Percentiles rank a stretch among this genome's conserved stretches.
Conservation (phyloP, 2,329 filamentous ascomycete species). For the Basipetospora chlamydospora region DNA sequence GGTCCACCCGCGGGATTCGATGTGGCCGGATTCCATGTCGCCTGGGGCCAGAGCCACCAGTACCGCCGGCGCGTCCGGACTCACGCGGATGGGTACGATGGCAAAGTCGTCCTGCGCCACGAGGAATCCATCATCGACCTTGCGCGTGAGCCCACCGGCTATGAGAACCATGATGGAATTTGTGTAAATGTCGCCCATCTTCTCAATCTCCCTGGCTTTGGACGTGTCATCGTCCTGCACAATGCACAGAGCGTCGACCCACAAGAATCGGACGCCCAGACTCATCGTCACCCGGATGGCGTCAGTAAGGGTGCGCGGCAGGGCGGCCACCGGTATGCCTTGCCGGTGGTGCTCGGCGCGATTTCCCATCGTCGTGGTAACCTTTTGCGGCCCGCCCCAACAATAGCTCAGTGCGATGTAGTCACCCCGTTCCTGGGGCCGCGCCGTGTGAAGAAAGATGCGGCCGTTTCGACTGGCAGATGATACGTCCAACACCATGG, state of each 20-base stretch:
- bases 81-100: not conserved
- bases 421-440: not conserved
- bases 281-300: not conserved
- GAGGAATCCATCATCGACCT: slow-evolving; percentile 1
- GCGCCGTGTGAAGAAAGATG: too few relatives aligned
- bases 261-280: slow-evolving; percentile 9
- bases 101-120: not conserved
- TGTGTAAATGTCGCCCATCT: slow-evolving; percentile 8
- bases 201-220: slow-evolving; percentile 7
- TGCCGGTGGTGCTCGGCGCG: not conserved
- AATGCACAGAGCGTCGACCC: slow-evolving; percentile 11
- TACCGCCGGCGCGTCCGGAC: too few relatives aligned
- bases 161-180: slow-evolving; percentile 1
- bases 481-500: too few relatives aligned
- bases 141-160: not conserved
- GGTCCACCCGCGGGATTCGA: slow-evolving; percentile 5
- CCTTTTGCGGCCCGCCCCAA: slow-evolving; percentile 8
- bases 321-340: not conserved
- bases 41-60: not conserved
- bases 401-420: slow-evolving; percentile 12
- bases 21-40: not conserved
- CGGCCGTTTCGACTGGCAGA: too few relatives aligned
- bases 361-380: not conserved
- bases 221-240: slow-evolving; percentile 8
- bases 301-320: slow-evolving; percentile 5